phyloP scores from a whole-genome alignment of 345 rosid species.

The Xanthoceras sorbifolium region DNA sequence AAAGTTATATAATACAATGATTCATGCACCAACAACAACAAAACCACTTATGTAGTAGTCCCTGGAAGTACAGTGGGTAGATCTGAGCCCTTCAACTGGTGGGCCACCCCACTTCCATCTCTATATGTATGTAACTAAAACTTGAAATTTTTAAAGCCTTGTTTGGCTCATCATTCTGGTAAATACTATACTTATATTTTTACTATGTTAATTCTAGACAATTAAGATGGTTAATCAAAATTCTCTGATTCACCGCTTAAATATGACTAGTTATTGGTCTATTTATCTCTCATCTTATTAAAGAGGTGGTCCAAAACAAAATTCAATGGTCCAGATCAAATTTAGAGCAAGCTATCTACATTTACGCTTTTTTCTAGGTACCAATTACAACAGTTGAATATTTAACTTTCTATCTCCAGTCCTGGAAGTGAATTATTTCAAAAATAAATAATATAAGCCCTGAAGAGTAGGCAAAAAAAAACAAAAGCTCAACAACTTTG shows the following conservation, averaged over 20 bases:
- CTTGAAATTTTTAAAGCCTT: not conserved
- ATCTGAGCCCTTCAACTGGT: conserved; percentile 27
- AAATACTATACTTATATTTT: not conserved
- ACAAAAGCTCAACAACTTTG: conserved; percentile 31
- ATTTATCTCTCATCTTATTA: not conserved
- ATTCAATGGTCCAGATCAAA: conserved; percentile 8
- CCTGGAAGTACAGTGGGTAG: conserved; percentile 30
- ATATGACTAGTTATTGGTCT: not conserved
- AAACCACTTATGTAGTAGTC: conserved; percentile 29
- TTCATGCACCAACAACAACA: conserved; percentile 36
- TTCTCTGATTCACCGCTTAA: not conserved
- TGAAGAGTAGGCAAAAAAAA: not conserved
- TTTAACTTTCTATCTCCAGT: not conserved
- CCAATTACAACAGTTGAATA: not conserved
- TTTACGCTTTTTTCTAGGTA: not conserved
- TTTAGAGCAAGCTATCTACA: not conserved
- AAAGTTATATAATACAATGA: conserved; percentile 11
- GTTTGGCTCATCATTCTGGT: not conserved
- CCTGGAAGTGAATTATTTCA: not conserved
- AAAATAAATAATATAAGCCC: not conserved
- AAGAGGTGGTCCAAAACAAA: conserved; percentile 10
- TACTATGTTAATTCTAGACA: not conserved
- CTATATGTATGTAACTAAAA: not conserved
- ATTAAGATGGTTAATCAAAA: not conserved
- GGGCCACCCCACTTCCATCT: conserved; percentile 11